A percentile compares a stretch with the other conserved stretches of the same genome.
Evolutionary conservation across 352 stramenopile species (phyloP).

Genomic region (Globisporangium radiosum): DNA sequence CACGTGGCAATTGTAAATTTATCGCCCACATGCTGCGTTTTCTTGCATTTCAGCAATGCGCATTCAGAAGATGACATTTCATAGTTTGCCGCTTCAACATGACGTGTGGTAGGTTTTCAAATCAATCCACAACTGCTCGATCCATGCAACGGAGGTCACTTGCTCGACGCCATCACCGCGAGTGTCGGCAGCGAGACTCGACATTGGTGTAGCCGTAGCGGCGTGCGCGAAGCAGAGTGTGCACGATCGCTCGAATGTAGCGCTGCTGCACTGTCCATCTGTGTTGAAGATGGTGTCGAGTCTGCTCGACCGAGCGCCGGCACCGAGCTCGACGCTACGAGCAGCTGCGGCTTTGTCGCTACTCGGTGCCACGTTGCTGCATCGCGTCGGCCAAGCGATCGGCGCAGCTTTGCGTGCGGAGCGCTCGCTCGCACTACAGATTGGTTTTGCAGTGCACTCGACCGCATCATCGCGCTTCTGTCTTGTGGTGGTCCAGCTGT

Average conservation of each 20-base stretch:
- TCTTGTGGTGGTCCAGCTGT: too few relatives aligned
- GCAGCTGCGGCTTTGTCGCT: slow-evolving; percentile 38
- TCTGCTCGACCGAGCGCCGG: slow-evolving; percentile 1
- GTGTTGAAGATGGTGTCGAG: neutral
- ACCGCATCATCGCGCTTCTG: too few relatives aligned
- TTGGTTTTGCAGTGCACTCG: too few relatives aligned
- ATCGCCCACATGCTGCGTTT: too few relatives aligned
- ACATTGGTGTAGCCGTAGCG: slow-evolving; percentile 15
- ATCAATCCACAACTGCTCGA: too few relatives aligned
- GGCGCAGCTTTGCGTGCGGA: neutral
- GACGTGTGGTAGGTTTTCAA: too few relatives aligned
- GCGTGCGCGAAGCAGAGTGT: neutral
- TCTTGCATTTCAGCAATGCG: too few relatives aligned
- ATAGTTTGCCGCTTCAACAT: too few relatives aligned
- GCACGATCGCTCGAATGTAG: neutral
- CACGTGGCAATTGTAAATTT: too few relatives aligned
- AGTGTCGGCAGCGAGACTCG: slow-evolving; percentile 27
- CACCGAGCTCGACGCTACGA: slow-evolving; percentile 18
- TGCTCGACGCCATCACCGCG: too few relatives aligned
- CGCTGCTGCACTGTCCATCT: neutral
- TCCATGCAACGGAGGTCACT: too few relatives aligned
- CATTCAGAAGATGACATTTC: too few relatives aligned
- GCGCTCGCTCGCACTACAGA: neutral
- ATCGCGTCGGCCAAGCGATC: neutral
- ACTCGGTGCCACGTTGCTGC: slow-evolving; percentile 32